Evolutionary conservation across 768 basidiomycete genomes (phyloP), one percentile per base, ranked within the genome.

Genomic region (Rhodotorula toruloides): DNA sequence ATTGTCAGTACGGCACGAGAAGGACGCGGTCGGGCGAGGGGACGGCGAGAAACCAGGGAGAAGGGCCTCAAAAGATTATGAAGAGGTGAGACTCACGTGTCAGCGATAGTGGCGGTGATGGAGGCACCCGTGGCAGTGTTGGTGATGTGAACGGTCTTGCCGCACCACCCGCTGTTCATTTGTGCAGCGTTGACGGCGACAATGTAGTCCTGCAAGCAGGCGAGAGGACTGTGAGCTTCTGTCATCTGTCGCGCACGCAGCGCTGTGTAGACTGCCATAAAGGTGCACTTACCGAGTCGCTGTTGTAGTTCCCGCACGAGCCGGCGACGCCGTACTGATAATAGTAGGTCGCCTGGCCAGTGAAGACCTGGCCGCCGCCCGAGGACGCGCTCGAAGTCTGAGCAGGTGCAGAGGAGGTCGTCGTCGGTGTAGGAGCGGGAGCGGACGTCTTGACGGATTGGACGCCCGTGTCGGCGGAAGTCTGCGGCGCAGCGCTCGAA

Each of bases 101-200:
- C 90, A 47, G 83, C 88, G 69, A 96, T 81, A 32, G 80, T 82
- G 50, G 85, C 90, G 4, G 77, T 80, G 64, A 88, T 82, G 27
- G 77, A 76, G 78, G 85, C 84, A 54, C 82, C 80, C 77, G 69
- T 74, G 21, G 54, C 54, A 9, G 83, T 84, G 32, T 78, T 71
- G 54, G 79, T 79, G 79, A 90, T 87, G 63, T 80, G 84, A 13
- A 71, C 65, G 25, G 56, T 55, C 21, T 43, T 17, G 40, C 37
- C 85, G 40, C 40, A 55, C 29, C 43, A 29, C 1, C 53, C 53
- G n/a, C 34, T 21, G 53, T 54, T 37, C 14, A 54, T 37, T 11
- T 37, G 34, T 2, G 34, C 14, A 17, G n/a, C n/a, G 21, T 17
- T n/a, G 19, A 54, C n/a, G 4, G 53, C 53, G 37, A 54, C 37